Percentiles rank a stretch among this genome's conserved stretches.
Conservation (phyloP, 257 asterid genomes). For the Ocimum tenuiflorum region DNA sequence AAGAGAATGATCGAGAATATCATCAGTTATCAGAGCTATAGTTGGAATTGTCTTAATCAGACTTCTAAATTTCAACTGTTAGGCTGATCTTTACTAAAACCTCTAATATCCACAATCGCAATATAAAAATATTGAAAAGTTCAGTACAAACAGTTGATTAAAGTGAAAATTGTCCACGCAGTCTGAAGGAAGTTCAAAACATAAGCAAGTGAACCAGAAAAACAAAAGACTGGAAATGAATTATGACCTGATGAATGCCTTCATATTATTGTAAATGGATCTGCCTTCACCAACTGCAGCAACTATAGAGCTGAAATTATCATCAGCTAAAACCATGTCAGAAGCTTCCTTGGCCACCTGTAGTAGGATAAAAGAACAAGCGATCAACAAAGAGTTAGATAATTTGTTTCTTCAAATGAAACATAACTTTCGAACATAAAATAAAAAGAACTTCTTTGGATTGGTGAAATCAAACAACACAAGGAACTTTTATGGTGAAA, state of each 20-base stretch:
- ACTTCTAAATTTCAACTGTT: neutral
- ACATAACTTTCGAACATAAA: neutral
- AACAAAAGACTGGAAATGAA: neutral
- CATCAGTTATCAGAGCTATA: constrained; percentile 8
- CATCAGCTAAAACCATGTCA: constrained; percentile 98
- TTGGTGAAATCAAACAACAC: neutral
- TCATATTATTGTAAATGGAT: constrained; percentile 67
- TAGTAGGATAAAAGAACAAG: neutral
- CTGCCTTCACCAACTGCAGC: constrained; percentile 98
- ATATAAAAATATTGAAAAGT: neutral
- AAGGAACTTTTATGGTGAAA: neutral
- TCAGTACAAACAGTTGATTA: neutral
- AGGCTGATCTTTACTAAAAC: neutral
- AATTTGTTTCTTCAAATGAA: constrained; percentile 1
- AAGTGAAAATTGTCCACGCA: neutral
- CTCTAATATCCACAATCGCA: neutral
- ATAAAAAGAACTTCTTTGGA: neutral
- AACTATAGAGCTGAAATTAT: constrained; percentile 91
- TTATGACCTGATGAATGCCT: constrained; percentile 88
- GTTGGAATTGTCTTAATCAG: neutral
- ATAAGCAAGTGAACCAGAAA: constrained; percentile 1
- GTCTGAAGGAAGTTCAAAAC: neutral
- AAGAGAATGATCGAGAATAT: no score
- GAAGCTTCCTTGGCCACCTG: constrained; percentile 99
- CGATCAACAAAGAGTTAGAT: neutral